A percentile compares a stretch with the other conserved stretches of the same genome.
These are phyloP conservation scores for Yamadazyma epiphylla DNA, from an alignment of 1,139 yeast species.

Conservation along the genomic window DNA sequence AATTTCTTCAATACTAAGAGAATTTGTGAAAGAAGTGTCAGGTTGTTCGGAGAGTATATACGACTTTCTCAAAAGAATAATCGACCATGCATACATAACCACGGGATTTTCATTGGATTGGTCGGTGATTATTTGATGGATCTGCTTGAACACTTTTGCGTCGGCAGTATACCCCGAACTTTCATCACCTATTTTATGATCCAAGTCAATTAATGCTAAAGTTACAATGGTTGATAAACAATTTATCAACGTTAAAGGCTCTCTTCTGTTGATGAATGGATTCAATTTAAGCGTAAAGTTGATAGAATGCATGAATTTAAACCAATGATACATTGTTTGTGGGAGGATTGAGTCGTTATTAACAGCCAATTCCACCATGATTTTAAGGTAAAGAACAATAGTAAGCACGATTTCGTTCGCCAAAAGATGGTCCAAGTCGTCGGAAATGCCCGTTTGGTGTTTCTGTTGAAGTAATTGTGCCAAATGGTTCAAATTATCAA, in stretches of 20 bases:
- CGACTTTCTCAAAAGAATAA: constrained; percentile 55
- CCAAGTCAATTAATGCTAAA: constrained; percentile 52
- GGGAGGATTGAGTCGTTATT: constrained; percentile 28
- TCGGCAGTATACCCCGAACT: constrained; percentile 27
- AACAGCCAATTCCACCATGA: constrained; percentile 39
- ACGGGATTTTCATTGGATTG: constrained; percentile 39
- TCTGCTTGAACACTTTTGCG: constrained; percentile 33
- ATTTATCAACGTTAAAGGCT: constrained; percentile 27
- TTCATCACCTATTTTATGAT: constrained; percentile 36
- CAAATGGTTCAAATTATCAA: constrained; percentile 12
- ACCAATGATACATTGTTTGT: constrained; percentile 50
- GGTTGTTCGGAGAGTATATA: constrained; percentile 41
- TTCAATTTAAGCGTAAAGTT: constrained; percentile 32
- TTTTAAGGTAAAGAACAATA: constrained; percentile 39
- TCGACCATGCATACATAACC: constrained; percentile 68
- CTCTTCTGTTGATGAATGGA: constrained; percentile 26
- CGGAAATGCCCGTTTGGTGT: constrained; percentile 15
- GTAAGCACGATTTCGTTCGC: constrained; percentile 34
- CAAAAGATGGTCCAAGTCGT: constrained; percentile 20
- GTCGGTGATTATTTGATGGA: constrained; percentile 34
- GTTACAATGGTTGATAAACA: constrained; percentile 48
- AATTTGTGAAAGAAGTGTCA: constrained; percentile 7
- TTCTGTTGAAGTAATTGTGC: no score
- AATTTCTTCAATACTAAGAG: constrained; percentile 14
- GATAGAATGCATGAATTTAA: constrained; percentile 43